These are phyloP conservation scores for Helenozyma baotianmanensis DNA, from an alignment of 805 yeast species.

Conservation along the genomic window DNA sequence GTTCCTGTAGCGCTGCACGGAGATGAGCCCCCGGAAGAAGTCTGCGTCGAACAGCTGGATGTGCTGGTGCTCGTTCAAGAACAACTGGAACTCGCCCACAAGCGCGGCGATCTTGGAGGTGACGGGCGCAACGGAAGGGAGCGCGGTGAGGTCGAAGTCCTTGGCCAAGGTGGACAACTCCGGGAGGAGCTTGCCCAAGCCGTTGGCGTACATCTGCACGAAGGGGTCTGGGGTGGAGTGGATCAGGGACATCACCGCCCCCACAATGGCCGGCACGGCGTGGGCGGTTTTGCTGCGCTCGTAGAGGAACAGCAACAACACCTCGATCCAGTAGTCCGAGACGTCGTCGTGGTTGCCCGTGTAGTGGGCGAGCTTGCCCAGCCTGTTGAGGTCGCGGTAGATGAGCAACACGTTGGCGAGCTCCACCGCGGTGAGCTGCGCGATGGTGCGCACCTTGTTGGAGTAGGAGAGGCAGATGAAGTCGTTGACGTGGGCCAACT, in stretches of 20 bases:
- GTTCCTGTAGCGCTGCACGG: conserved; percentile 6
- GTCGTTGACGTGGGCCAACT: conserved; percentile 1
- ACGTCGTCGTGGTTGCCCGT: background rate
- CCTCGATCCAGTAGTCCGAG: background rate
- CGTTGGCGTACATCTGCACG: background rate
- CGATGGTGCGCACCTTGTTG: background rate
- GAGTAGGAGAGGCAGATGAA: conserved; percentile 1
- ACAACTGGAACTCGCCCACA: conserved; percentile 3
- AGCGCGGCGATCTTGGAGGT: conserved; percentile 3
- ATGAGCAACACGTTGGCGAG: conserved; percentile 1
- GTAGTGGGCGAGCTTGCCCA: conserved; percentile 1
- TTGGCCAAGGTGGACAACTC: conserved; percentile 3
- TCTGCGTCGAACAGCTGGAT: background rate
- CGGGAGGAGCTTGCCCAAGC: conserved; percentile 5
- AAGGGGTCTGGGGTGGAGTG: too few relatives aligned
- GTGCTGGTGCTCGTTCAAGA: conserved; percentile 1
- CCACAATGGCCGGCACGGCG: background rate
- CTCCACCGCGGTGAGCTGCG: conserved; percentile 4
- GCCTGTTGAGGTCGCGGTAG: conserved; percentile 1
- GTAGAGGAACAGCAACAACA: conserved; percentile 1
- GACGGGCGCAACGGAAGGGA: conserved; percentile 3
- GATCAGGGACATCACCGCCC: background rate
- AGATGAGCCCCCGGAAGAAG: conserved; percentile 2
- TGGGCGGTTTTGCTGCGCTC: background rate
- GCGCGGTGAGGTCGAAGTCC: conserved; percentile 2